Conservation (phyloP, 1,139 yeast genomes). For the Blastobotrys arbuscula region DNA sequence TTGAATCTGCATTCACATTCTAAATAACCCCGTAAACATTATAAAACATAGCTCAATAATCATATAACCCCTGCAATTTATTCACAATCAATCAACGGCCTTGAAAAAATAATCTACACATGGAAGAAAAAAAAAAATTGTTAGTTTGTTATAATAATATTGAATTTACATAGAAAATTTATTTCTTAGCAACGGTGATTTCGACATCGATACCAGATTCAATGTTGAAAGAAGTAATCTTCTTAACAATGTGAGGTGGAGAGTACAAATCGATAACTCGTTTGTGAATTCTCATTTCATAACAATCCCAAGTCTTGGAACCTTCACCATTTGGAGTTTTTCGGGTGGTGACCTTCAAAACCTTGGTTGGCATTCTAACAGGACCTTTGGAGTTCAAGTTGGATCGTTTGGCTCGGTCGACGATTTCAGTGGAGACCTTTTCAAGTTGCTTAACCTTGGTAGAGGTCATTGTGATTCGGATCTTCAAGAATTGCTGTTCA, state of each 20-base stretch:
- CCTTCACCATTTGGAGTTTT: slow-evolving; percentile 99
- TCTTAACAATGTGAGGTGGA: slow-evolving; percentile 89
- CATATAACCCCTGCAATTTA: too few relatives aligned
- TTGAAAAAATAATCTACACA: background rate
- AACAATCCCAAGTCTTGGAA: slow-evolving; percentile 99
- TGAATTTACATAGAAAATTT: background rate
- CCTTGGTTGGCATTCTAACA: slow-evolving; percentile 99
- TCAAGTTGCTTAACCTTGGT: slow-evolving; percentile 99
- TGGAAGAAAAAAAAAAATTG: background rate
- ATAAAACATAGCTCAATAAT: too few relatives aligned
- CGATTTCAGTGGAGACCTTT: slow-evolving; percentile 83
- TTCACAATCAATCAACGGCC: too few relatives aligned
- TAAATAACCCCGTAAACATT: too few relatives aligned
- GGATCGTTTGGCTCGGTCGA: slow-evolving; percentile 79
- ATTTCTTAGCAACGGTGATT: slow-evolving; percentile 40
- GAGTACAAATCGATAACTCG: slow-evolving; percentile 98
- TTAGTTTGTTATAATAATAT: background rate
- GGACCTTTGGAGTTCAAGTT: slow-evolving; percentile 83
- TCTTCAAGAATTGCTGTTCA: slow-evolving; percentile 86
- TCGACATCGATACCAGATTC: slow-evolving; percentile 45
- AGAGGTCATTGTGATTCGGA: slow-evolving; percentile 98
- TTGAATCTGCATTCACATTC: too few relatives aligned
- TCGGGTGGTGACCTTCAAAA: slow-evolving; percentile 98
- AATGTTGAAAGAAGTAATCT: slow-evolving; percentile 89
- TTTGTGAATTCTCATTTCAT: slow-evolving; percentile 99